Base-by-base conservation (phyloP, 2,329 filamentous ascomycete genomes). In the Hortaea sp. region DNA sequence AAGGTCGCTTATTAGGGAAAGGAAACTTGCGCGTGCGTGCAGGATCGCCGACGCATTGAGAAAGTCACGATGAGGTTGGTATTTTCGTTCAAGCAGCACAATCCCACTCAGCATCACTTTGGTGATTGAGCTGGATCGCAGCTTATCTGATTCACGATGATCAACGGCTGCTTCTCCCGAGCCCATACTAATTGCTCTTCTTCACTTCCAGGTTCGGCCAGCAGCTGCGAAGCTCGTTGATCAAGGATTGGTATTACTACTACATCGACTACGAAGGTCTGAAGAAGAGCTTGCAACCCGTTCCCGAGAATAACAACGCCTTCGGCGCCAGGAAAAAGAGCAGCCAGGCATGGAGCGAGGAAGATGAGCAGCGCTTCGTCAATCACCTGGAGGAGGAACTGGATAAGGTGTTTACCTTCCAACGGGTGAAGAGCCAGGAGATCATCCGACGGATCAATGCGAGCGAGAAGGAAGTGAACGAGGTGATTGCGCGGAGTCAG, bases 211-310 rank as follows among this genome's bases (percentile, higher is more conserved):
- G 79, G 76, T 98, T 97, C 75, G 92, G 92, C 66, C 87, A 95
- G 70, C 89, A 98, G 76, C 81, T 98, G 62, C 88, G 88, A 54
- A 90, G 88, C 61, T 95, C 89, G 65, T 78, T 95, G 63, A 94
- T 97, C 69, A 88, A 86, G 74, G 89, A 97, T 71, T 98, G 94
- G 72, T 83, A 89, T 67, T 95, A 89, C 82, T 88, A 95, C 74
- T 98, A 98, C 72, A 95, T 98, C 69, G 85, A 88, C 70, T 98
- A 98, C 71, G 89, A 95, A 66, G 86, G 84, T 54, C 78, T 98
- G 42, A 98, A 98, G 72, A 75, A 78, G 56, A 82, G 88, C 55
- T 81, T 98, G 51, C 92, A 90, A 69, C 81, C 78, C 49, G 78
- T 82, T 49, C 84, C 76, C 55, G 78, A 81, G 49, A 69, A 65